Evolutionary conservation across 805 yeast species (phyloP), one percentile per base, ranked within the genome.

Genomic region (Kodamaea neixiangensis): DNA sequence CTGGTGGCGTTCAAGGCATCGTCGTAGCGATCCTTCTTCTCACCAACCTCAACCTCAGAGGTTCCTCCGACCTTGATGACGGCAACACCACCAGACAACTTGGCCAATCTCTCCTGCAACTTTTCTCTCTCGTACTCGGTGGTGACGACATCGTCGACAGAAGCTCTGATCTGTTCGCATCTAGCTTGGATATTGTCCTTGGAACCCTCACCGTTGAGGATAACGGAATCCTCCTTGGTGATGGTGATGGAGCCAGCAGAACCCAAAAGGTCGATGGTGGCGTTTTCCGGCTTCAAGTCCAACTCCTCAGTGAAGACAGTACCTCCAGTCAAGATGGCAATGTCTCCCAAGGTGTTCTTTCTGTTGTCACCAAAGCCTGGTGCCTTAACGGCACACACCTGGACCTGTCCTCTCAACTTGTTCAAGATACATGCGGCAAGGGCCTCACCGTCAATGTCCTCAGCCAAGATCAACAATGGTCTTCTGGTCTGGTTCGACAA

Each of bases 351-450:
- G 58, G 89, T 91, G 80, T 91, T 91, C 82, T 89, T 89, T 78
- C 97, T 87, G 85, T 94, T 92, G 79, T 94, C 99, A 72, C 98
- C 99, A 66, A 93, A 94, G 48, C 99, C 99, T 64, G 99, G 99
- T 31, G 98, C 97, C 81, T 92, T 93, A 59, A 94, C 97, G 61
- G 94, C 96, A 69, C 94, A 88, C 54, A 94, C 97, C 75, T 90
- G 96, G 54, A 94, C 97, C 79, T 93, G 98, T 60, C 97, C 97
- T 78, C 97, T 88, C 67, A 94, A 82, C 78, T 94, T 94, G 83
- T 94, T 94, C 71, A 94, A 81, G 63, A 94, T 87, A 76, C 98
- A 91, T 58, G 97, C 97, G 61, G 98, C 98, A 55, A 94, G 81
- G 45, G 99, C 99, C 79, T 94, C 98, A 63, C 98, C 98, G 63